Conservation (phyloP, 2,329 filamentous ascomycete genomes). For the Grosmannia penicillata region DNA sequence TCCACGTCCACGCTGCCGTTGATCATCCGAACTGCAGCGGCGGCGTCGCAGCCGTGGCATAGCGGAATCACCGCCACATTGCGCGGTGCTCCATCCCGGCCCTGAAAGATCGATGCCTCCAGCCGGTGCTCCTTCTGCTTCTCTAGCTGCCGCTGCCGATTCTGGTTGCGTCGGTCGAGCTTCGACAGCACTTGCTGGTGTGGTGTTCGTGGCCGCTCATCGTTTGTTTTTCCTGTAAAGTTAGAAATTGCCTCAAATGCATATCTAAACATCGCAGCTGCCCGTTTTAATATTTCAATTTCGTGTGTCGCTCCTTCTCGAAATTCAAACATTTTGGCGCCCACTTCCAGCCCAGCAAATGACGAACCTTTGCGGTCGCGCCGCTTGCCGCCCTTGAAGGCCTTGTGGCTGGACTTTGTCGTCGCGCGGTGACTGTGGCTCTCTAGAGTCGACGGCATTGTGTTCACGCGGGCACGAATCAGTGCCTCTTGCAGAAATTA, state of each 20-base stretch:
- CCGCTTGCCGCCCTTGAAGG: slow-evolving; percentile 83
- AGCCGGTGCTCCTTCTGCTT: slow-evolving; percentile 76
- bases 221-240: slow-evolving; percentile 55
- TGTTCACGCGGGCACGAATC: background rate
- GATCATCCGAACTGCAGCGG: slow-evolving; percentile 52
- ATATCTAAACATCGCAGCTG: too few relatives aligned
- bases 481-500: background rate
- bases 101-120: slow-evolving; percentile 69
- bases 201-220: slow-evolving; percentile 71
- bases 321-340: too few relatives aligned
- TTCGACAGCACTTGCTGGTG: slow-evolving; percentile 98
- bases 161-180: slow-evolving; percentile 86
- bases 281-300: too few relatives aligned
- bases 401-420: slow-evolving; percentile 76
- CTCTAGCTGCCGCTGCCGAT: slow-evolving; percentile 71
- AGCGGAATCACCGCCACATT: slow-evolving; percentile 82
- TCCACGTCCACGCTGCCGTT: slow-evolving; percentile 72
- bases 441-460: slow-evolving; percentile 22
- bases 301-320: too few relatives aligned
- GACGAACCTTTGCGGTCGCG: slow-evolving; percentile 19
- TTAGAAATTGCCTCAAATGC: too few relatives aligned
- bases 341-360: too few relatives aligned
- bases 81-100: slow-evolving; percentile 71
- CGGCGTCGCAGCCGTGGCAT: slow-evolving; percentile 54
- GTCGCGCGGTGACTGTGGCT: slow-evolving; percentile 83